Base-by-base conservation (phyloP, 2,329 filamentous ascomycete genomes). In the Colletotrichum sp. region DNA sequence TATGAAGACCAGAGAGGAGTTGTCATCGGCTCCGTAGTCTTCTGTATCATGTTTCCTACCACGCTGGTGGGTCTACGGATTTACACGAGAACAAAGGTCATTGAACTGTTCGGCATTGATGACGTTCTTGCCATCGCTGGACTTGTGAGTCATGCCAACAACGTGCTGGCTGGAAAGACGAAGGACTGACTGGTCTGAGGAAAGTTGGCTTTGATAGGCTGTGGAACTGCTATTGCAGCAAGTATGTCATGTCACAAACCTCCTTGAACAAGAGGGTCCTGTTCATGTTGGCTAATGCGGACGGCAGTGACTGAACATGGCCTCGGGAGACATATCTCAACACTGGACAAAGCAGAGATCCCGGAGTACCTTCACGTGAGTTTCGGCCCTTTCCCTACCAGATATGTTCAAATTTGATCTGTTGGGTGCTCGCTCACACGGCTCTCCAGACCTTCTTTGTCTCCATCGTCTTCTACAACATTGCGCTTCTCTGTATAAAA, bases 381-480 rank as follows among this genome's bases (percentile, higher is more conserved):
- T 64, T 30, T 26, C 5, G 16, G 16, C 16, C 28, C 15, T 61
- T 32, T 32, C 18, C 28, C 28, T n/a, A 24, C 13, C 26, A 26
- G 7, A 28, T 9, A 7, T 10, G 7, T 59, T 59, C 5, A n/a
- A 9, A 28, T 26, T 59, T n/a, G 3, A 59, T 59, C 15, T 15
- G 55, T 30, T 59, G n/a, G 43, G 24, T 60, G 21, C 30, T 43
- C 8, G 26, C 30, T 43, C 8, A 66, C 28, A 57, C 26, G n/a
- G 13, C 63, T 28, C 67, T 10, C 32, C 67, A 84, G 82, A 76
- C 67, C 8, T 81, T 84, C 69, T 84, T 79, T 72, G 63, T 81
- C 28, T 79, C 80, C 12, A 81, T 84, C 36, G 72, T 85, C 8
- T 73, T 81, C n/a, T 85, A 85, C 79, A 82, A 81, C 67, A 64